Conservation (phyloP, 371 early-diverging fungal genomes). For the Mortierella sp. region DNA sequence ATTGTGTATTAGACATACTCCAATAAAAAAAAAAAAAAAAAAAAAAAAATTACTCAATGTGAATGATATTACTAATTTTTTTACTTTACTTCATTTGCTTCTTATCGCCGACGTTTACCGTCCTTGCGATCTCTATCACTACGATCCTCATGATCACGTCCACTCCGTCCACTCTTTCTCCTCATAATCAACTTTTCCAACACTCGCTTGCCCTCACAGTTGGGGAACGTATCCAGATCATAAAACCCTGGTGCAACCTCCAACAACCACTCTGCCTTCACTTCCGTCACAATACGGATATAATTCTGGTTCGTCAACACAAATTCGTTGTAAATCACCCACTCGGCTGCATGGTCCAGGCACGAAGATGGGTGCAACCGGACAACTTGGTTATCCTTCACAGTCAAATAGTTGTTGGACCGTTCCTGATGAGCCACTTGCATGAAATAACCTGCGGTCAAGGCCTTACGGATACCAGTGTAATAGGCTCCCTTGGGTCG, state of each 20-base stretch:
- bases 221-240: slow-evolving; percentile 88
- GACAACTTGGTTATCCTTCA: slow-evolving; percentile 97
- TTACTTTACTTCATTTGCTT: not conserved
- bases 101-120: slow-evolving; percentile 34
- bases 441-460: slow-evolving; percentile 96
- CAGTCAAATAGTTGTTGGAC: slow-evolving; percentile 90
- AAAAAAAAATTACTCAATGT: not conserved
- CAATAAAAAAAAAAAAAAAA: slow-evolving; percentile 1
- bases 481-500: slow-evolving; percentile 71
- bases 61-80: no score
- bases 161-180: slow-evolving; percentile 34
- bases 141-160: slow-evolving; percentile 29
- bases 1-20: no score
- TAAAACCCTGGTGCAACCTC: slow-evolving; percentile 89
- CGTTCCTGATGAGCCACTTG: slow-evolving; percentile 95
- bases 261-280: slow-evolving; percentile 92
- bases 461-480: slow-evolving; percentile 85
- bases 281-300: slow-evolving; percentile 93
- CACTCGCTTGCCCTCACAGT: slow-evolving; percentile 90
- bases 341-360: slow-evolving; percentile 91
- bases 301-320: slow-evolving; percentile 96
- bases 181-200: slow-evolving; percentile 66
- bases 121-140: slow-evolving; percentile 45
- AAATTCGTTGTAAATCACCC: slow-evolving; percentile 98
- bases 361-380: slow-evolving; percentile 94